Conservation (phyloP, 768 basidiomycete species). For the Pholiota microspora region DNA sequence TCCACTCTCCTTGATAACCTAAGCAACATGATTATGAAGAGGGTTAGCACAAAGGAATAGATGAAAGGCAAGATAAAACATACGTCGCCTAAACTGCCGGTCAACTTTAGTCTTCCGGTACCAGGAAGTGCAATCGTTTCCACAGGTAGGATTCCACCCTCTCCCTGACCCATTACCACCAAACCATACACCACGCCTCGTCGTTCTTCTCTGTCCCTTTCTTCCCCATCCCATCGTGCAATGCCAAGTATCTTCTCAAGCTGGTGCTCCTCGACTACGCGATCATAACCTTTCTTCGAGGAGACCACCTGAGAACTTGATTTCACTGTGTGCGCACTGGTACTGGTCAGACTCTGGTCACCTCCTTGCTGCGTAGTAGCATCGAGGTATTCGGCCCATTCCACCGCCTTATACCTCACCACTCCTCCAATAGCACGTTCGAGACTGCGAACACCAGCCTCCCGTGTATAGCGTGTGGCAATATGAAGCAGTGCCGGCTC, state of each 20-base stretch:
- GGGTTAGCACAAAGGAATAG: neutral
- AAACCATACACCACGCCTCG: slow-evolving; percentile 82
- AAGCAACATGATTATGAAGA: neutral
- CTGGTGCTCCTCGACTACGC: slow-evolving; percentile 62
- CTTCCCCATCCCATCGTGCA: slow-evolving; percentile 77
- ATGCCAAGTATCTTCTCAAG: slow-evolving; percentile 85
- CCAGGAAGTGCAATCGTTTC: slow-evolving; percentile 84
- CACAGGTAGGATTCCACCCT: slow-evolving; percentile 82
- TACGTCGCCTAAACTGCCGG: slow-evolving; percentile 82
- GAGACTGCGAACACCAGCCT: slow-evolving; percentile 90
- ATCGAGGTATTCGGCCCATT: slow-evolving; percentile 75
- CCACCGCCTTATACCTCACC: slow-evolving; percentile 90
- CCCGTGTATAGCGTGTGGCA: slow-evolving; percentile 80
- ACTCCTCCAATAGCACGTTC: slow-evolving; percentile 86
- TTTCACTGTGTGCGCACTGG: neutral
- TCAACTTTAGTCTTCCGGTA: slow-evolving; percentile 67
- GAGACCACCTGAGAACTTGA: slow-evolving; percentile 14
- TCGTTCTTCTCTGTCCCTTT: slow-evolving; percentile 69
- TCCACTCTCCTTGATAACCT: slow-evolving; percentile 91
- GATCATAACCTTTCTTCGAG: slow-evolving; percentile 44
- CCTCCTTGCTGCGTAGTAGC: slow-evolving; percentile 21
- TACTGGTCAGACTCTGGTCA: slow-evolving; percentile 7
- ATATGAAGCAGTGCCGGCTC: slow-evolving; percentile 71
- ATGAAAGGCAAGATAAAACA: slow-evolving; percentile 14
- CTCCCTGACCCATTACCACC: slow-evolving; percentile 86